Evolutionary conservation across 2,329 filamentous ascomycete genomes (phyloP).

Genomic region (Verticillium albo-atrum): DNA sequence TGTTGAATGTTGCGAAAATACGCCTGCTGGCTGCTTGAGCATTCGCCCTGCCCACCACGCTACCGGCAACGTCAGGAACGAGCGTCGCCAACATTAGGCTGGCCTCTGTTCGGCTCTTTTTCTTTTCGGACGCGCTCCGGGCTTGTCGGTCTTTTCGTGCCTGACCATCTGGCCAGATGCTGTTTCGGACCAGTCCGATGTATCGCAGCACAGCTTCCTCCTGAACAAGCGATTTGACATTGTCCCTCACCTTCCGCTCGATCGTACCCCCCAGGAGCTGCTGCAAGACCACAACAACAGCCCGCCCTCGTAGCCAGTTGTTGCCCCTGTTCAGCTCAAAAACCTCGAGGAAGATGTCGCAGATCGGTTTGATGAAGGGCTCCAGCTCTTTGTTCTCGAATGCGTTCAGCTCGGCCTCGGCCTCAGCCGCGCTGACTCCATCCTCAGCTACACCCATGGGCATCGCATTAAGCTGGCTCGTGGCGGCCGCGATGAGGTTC

Average conservation of each 20-base stretch:
- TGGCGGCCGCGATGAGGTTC: conserved; percentile 77
- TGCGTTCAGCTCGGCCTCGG: conserved; percentile 87
- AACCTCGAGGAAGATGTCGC: conserved; percentile 91
- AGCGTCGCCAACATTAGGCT: conserved; percentile 84
- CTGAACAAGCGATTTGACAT: conserved; percentile 65
- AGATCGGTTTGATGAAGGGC: conserved; percentile 97
- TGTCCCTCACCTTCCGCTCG: conserved; percentile 89
- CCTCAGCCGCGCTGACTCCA: conserved; percentile 59
- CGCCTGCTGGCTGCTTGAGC: conserved; percentile 85
- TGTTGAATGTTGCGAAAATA: conserved; percentile 88
- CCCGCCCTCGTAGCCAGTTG: conserved; percentile 93
- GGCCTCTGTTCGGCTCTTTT: conserved; percentile 78
- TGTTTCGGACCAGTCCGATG: conserved; percentile 66
- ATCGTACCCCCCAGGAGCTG: conserved; percentile 94
- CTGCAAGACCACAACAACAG: conserved; percentile 93
- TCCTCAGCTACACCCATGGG: conserved; percentile 50
- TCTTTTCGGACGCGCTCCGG: conserved; percentile 68
- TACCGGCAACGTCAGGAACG: conserved; percentile 84
- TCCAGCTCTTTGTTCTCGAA: conserved; percentile 88
- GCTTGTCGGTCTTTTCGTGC: conserved; percentile 43
- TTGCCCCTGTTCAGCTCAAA: conserved; percentile 94
- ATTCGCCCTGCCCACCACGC: conserved; percentile 88
- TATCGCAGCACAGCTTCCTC: conserved; percentile 78
- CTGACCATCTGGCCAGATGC: conserved; percentile 75
- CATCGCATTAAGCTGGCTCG: conserved; percentile 56